A percentile compares a stretch with the other conserved stretches of the same genome.
These are phyloP conservation scores for Globisporangium emineosum DNA, from an alignment of 352 stramenopile genomes.

Conservation along the genomic window DNA sequence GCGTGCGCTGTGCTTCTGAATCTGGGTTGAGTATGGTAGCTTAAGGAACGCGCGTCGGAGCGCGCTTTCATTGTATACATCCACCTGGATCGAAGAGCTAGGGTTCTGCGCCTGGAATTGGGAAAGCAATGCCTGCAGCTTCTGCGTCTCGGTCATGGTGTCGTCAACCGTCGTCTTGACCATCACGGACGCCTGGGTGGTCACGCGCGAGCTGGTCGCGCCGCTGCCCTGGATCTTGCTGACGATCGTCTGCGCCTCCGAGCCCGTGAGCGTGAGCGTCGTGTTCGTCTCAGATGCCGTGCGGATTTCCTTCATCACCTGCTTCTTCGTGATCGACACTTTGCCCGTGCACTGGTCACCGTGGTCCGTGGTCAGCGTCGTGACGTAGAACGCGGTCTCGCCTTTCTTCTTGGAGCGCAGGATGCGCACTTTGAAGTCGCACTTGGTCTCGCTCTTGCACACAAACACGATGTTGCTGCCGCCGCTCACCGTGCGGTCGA, in stretches of 20 bases:
- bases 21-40: slow-evolving; percentile 32
- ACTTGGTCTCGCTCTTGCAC: slow-evolving; percentile 41
- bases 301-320: slow-evolving; percentile 39
- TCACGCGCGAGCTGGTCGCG: slow-evolving; percentile 29
- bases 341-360: slow-evolving; percentile 30
- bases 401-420: slow-evolving; percentile 22
- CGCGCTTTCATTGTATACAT: slow-evolving; percentile 26
- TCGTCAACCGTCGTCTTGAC: slow-evolving; percentile 33
- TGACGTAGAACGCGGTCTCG: slow-evolving; percentile 15
- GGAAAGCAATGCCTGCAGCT: slow-evolving; percentile 40
- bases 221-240: slow-evolving; percentile 8
- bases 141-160: slow-evolving; percentile 27
- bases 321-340: slow-evolving; percentile 33
- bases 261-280: slow-evolving; percentile 28
- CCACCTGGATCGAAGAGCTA: slow-evolving; percentile 29
- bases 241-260: slow-evolving; percentile 32
- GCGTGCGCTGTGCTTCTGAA: slow-evolving; percentile 30
- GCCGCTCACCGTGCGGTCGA: slow-evolving; percentile 36
- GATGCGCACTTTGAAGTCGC: slow-evolving; percentile 39
- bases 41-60: slow-evolving; percentile 50
- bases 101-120: slow-evolving; percentile 45
- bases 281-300: slow-evolving; percentile 26
- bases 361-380: slow-evolving; percentile 37
- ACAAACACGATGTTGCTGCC: slow-evolving; percentile 53
- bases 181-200: slow-evolving; percentile 33